Percentiles rank a stretch among this genome's conserved stretches.
phyloP scores from a whole-genome alignment of 345 rosid genomes.

The Camelina laxa region DNA sequence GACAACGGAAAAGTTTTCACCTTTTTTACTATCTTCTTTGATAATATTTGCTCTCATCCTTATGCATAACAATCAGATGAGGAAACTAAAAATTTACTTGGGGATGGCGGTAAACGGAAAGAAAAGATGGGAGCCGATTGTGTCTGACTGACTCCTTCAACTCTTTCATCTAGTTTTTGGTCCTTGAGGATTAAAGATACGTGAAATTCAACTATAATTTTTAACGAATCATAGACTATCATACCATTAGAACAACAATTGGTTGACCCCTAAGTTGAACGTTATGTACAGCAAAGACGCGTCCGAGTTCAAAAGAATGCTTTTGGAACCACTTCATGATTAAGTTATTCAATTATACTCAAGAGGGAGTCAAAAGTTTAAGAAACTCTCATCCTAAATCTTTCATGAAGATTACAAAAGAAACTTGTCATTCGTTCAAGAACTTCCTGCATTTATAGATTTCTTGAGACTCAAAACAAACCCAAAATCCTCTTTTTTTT shows the following conservation, averaged over 20 bases:
- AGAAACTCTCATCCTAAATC: background rate
- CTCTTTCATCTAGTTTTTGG: background rate
- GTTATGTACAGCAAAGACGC: background rate
- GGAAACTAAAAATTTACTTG: background rate
- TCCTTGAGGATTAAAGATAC: background rate
- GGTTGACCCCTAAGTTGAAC: background rate
- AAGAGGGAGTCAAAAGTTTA: background rate
- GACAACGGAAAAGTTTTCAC: no score
- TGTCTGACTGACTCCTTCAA: background rate
- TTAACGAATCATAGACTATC: background rate
- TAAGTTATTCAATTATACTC: background rate
- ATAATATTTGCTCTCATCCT: no score
- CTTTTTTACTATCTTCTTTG: no score
- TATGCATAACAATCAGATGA: background rate
- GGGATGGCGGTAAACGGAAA: background rate
- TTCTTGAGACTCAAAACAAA: background rate
- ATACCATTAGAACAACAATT: background rate
- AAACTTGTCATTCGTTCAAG: background rate
- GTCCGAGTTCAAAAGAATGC: background rate
- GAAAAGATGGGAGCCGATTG: background rate
- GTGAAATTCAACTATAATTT: background rate
- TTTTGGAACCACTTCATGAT: background rate
- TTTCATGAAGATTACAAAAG: conserved; percentile 3
- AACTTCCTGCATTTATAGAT: conserved; percentile 1
- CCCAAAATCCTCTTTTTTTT: background rate